Percentiles rank a stretch among this genome's conserved stretches.
Evolutionary conservation across 2,329 filamentous ascomycete genomes (phyloP).

Genomic region (Penicillium sp.): DNA sequence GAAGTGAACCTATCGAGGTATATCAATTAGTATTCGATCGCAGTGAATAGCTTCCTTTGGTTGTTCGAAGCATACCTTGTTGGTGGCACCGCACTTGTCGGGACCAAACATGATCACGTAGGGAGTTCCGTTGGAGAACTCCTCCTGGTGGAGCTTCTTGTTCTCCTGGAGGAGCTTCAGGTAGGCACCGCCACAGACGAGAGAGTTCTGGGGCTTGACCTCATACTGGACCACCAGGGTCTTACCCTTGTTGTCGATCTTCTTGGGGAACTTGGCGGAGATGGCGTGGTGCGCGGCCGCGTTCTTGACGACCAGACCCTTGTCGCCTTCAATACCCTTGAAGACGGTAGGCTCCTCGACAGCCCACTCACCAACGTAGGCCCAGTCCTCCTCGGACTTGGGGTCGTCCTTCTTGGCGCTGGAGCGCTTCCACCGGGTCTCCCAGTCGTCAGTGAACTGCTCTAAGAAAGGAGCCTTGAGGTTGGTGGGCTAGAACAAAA

Average conservation of each 20-base stretch:
- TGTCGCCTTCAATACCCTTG: slow-evolving; percentile 92
- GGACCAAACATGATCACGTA: slow-evolving; percentile 99
- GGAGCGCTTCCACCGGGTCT: slow-evolving; percentile 87
- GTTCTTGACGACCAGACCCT: slow-evolving; percentile 98
- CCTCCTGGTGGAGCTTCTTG: slow-evolving; percentile 92
- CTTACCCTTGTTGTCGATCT: slow-evolving; percentile 96
- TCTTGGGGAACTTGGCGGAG: slow-evolving; percentile 96
- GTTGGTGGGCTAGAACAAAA: slow-evolving; percentile 67
- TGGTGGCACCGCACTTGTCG: slow-evolving; percentile 98
- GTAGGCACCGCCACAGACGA: slow-evolving; percentile 98
- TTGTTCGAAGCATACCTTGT: slow-evolving; percentile 71
- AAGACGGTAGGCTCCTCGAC: slow-evolving; percentile 90
- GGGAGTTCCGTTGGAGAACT: slow-evolving; percentile 95
- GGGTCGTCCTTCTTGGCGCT: slow-evolving; percentile 95
- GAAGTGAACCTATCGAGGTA: slow-evolving; percentile 65
- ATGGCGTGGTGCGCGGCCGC: slow-evolving; percentile 97
- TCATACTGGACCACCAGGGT: slow-evolving; percentile 97
- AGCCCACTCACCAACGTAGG: slow-evolving; percentile 93
- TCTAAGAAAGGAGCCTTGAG: slow-evolving; percentile 95
- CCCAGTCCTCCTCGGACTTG: slow-evolving; percentile 84
- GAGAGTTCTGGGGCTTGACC: slow-evolving; percentile 96
- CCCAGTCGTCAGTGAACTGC: slow-evolving; percentile 98
- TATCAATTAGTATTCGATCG: neutral
- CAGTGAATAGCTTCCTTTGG: neutral
- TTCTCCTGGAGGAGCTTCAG: slow-evolving; percentile 98